A percentile compares a stretch with the other conserved stretches of the same genome.
Conservation (phyloP, 176 grass and related monocot species). For the Chrysopogon serrulatus region DNA sequence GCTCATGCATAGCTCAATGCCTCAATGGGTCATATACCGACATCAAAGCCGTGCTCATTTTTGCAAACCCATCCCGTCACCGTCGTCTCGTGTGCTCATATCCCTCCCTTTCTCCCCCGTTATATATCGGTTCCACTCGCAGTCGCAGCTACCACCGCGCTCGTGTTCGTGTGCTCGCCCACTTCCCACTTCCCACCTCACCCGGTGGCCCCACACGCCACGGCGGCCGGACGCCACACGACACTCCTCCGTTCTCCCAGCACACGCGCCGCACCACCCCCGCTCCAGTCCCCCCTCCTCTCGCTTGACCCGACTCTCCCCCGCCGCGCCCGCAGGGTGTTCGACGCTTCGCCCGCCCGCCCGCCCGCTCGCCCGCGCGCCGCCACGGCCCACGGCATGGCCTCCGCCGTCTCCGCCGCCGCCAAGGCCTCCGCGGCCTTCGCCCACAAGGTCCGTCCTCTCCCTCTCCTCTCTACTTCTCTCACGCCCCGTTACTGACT, state of each 20-base stretch:
- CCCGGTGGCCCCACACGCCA: not conserved
- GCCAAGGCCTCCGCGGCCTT: conserved; percentile 34
- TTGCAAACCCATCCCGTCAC: not conserved
- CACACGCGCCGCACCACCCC: not conserved
- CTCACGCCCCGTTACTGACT: not conserved
- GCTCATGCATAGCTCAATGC: not conserved
- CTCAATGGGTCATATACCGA: not conserved
- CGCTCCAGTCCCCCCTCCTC: not conserved
- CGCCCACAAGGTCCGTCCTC: conserved; percentile 15
- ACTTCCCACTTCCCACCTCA: not conserved
- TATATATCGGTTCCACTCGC: not conserved
- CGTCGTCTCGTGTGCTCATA: too few relatives aligned
- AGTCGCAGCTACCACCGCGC: not conserved
- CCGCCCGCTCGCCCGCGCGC: not conserved
- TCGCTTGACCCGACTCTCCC: not conserved
- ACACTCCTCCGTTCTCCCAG: not conserved
- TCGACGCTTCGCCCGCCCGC: not conserved
- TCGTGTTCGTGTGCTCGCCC: not conserved
- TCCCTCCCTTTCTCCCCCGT: not conserved
- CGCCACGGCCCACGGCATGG: conserved; percentile 27
- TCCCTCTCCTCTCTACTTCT: not conserved
- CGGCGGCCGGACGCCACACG: not conserved
- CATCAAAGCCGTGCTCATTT: not conserved
- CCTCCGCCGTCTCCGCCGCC: conserved; percentile 34
- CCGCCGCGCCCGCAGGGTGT: not conserved